phyloP scores from a whole-genome alignment of 495 filamentous ascomycete species.

The Aspergillus olivimuriae region DNA sequence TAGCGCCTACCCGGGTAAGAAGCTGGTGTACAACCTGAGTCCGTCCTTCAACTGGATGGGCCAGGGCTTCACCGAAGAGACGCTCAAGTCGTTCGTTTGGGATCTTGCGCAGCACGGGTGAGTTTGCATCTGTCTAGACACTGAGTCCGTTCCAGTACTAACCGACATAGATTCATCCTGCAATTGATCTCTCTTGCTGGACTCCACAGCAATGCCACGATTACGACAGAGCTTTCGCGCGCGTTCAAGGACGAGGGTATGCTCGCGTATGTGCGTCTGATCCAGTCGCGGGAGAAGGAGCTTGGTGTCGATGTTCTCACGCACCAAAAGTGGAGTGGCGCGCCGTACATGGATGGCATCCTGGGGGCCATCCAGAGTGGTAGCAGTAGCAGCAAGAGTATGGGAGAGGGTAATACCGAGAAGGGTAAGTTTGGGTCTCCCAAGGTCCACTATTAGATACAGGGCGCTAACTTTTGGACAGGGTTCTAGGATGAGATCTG shows the following conservation, averaged over 20 bases:
- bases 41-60: slow-evolving; percentile 98
- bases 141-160: too few species aligned
- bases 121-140: slow-evolving; percentile 6
- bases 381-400: slow-evolving; percentile 72
- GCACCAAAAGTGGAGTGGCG: slow-evolving; percentile 98
- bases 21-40: slow-evolving; percentile 90
- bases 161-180: slow-evolving; percentile 69
- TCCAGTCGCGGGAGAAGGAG: slow-evolving; percentile 87
- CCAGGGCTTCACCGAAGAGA: slow-evolving; percentile 77
- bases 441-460: too few species aligned
- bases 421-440: slow-evolving; percentile 30
- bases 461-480: too few species aligned
- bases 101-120: slow-evolving; percentile 84
- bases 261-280: slow-evolving; percentile 87
- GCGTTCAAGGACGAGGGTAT: slow-evolving; percentile 87
- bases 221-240: slow-evolving; percentile 75
- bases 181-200: slow-evolving; percentile 92
- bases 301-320: slow-evolving; percentile 90
- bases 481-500: too few species aligned
- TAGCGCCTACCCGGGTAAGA: slow-evolving; percentile 61
- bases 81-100: slow-evolving; percentile 87
- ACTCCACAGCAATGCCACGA: slow-evolving; percentile 80
- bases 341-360: slow-evolving; percentile 87
- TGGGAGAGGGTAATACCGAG: slow-evolving; percentile 80
- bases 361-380: slow-evolving; percentile 88